Evolutionary conservation across 1,284 basidiomycete genomes (phyloP), one percentile per base, ranked within the genome.

Genomic region (Trametes sp.): DNA sequence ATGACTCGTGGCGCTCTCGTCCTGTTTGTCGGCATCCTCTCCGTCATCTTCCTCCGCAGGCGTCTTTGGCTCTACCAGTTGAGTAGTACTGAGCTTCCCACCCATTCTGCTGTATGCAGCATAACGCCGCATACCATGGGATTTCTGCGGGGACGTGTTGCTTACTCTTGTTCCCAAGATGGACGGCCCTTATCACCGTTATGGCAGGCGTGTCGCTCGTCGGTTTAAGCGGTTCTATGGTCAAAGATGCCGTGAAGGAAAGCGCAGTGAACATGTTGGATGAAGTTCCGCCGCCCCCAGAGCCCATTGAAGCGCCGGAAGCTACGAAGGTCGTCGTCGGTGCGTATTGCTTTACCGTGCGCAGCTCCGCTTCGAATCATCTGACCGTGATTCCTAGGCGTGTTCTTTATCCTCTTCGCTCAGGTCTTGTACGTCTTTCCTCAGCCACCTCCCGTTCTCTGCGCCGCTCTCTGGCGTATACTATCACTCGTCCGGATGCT

Each of bases 1-100:
- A 98, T 98, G 97, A 95, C 93, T 44, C 88, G 98, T 66, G 98
- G 98, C 45, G 94, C 96, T 14, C 88, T 99, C 60, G 97, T 99
- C 56, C 87, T 99, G 56, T 99, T 98, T 81, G 98, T 99, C 66
- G 98, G 96, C 41, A 76, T 95, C 59, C 87, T 98, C 68, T 94
- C 92, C 57, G 96, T 99, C 72, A 77, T 96, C 66, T 99, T 99
- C 82, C 87, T 99, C 61, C 87, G 87, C 59, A 88, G 95, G 68
- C 84, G 83, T 62, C 85, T 95, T 51, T 90, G 87, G 86, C 78
- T 90, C 62, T 94, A 93, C 76, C 92, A 94, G 92, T 93, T 71
- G 65, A 70, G 73, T 59, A 33, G 65, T 52, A 41, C 64, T 62
- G 56, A 35, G 26, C 42, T 65, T 57, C 55, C 60, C 36, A 64